phyloP scores from a whole-genome alignment of 306 rosid genomes.

The Vigna unguiculata region DNA sequence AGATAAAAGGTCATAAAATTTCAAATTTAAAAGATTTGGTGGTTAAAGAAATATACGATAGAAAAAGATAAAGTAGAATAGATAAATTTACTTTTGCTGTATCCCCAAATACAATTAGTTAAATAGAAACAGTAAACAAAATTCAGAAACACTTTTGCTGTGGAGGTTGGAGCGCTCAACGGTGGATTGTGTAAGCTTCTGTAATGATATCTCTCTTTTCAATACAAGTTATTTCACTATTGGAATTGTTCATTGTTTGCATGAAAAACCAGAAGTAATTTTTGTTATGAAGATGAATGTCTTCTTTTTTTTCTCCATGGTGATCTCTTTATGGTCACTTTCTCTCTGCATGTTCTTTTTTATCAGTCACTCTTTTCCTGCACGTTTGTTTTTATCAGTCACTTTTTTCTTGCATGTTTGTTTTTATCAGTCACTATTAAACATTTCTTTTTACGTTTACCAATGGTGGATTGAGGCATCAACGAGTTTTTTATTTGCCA shows the following conservation, averaged over 20 bases:
- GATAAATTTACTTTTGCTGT: background rate
- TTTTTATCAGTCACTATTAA: too few species aligned
- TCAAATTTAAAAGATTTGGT: background rate
- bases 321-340: constrained; percentile 32
- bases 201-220: constrained; percentile 29
- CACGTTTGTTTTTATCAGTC: too few species aligned
- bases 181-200: constrained; percentile 73
- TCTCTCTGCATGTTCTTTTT: background rate
- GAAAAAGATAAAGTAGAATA: background rate
- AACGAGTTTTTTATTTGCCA: too few species aligned
- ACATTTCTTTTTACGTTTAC: background rate
- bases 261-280: background rate
- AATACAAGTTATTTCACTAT: constrained; percentile 3
- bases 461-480: too few species aligned
- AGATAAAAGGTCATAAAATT: background rate
- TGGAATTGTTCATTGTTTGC: background rate
- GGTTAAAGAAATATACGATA: background rate
- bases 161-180: constrained; percentile 69
- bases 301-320: background rate
- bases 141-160: constrained; percentile 77
- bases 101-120: too few species aligned
- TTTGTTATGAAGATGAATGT: background rate
- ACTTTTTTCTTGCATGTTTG: too few species aligned
- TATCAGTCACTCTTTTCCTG: background rate
- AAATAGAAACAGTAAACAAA: too few species aligned